Evolutionary conservation across 2,329 filamentous ascomycete species (phyloP).

Genomic region (Amphichorda felina): DNA sequence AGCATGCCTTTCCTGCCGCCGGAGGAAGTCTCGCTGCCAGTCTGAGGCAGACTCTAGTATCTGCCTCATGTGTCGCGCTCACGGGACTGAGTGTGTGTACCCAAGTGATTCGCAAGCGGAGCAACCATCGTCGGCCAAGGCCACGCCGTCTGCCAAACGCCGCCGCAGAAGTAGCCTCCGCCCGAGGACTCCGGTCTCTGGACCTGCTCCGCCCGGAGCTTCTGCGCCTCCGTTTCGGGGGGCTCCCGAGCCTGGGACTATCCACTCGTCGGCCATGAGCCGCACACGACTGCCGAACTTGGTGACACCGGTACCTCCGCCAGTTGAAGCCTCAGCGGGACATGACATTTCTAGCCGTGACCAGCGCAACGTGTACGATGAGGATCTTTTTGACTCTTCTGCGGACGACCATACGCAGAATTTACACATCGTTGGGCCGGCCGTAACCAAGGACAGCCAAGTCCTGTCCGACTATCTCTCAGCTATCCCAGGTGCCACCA

Average conservation of each 20-base stretch:
- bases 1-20: conserved; percentile 47
- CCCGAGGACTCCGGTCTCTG: not conserved
- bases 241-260: no score
- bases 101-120: conserved; percentile 17
- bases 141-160: conserved; percentile 5
- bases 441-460: conserved; percentile 47
- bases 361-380: conserved; percentile 1
- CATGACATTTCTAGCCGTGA: not conserved
- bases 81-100: conserved; percentile 44
- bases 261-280: not conserved
- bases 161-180: not conserved
- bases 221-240: not conserved
- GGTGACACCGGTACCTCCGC: not conserved
- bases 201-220: not conserved
- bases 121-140: conserved; percentile 8
- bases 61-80: conserved; percentile 46
- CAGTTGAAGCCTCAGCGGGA: not conserved
- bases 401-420: conserved; percentile 25
- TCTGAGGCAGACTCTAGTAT: conserved; percentile 37
- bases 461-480: conserved; percentile 46
- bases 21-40: conserved; percentile 49
- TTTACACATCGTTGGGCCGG: conserved; percentile 46
- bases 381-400: conserved; percentile 14
- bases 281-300: not conserved
- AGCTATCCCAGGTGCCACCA: conserved; percentile 15